These are phyloP conservation scores for Apium graveolens DNA, from an alignment of 129 eudicot species.

Conservation along the genomic window DNA sequence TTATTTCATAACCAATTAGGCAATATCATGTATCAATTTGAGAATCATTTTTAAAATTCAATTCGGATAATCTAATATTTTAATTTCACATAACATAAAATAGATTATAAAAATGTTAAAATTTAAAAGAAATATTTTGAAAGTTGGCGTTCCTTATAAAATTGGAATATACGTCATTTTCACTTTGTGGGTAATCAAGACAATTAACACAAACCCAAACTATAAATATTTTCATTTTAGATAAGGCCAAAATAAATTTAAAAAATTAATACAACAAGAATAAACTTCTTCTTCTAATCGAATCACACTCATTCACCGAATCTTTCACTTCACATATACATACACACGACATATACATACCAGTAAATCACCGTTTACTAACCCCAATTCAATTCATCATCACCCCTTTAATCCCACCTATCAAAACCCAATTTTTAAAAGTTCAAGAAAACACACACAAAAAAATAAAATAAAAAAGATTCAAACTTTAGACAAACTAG, in stretches of 20 bases:
- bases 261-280: neutral
- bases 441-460: neutral
- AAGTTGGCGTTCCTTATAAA: no score
- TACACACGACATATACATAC: neutral
- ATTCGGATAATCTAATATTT: no score
- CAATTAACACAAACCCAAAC: neutral
- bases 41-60: no score
- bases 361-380: neutral
- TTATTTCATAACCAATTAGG: no score
- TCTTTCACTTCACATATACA: neutral
- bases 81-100: no score
- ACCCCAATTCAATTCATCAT: neutral
- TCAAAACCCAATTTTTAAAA: neutral
- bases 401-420: neutral
- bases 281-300: neutral
- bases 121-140: no score
- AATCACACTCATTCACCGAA: neutral
- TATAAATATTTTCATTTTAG: neutral
- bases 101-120: no score
- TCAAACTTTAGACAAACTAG: neutral
- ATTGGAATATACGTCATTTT: no score
- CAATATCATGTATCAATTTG: no score
- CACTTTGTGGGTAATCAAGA: no score
- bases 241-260: neutral
- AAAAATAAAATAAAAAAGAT: neutral